phyloP scores from a whole-genome alignment of 352 stramenopile genomes.

The Phytophthora uliginosa region DNA sequence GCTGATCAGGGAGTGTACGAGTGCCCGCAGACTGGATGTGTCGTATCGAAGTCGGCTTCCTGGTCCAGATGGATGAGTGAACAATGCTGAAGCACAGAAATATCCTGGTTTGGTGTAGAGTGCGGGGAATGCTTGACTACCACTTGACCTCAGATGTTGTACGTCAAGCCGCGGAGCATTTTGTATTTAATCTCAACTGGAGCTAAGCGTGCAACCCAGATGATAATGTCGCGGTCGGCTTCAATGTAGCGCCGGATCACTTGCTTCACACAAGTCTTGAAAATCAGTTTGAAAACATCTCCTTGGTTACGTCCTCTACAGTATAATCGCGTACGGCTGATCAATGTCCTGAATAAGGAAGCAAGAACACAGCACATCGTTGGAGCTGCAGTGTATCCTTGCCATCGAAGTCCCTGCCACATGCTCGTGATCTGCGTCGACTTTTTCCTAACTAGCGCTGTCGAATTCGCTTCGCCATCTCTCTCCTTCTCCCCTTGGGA shows the following conservation, averaged over 20 bases:
- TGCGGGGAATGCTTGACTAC: conserved; percentile 3
- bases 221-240: conserved; percentile 4
- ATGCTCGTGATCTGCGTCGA: conserved; percentile 13
- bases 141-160: conserved; percentile 4
- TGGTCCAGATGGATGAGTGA: conserved; percentile 27
- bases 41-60: conserved; percentile 17
- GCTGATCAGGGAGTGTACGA: conserved; percentile 15
- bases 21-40: conserved; percentile 14
- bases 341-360: neutral
- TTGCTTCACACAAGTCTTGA: conserved; percentile 2
- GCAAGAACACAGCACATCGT: neutral
- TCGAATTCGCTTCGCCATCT: neutral
- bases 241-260: conserved; percentile 1
- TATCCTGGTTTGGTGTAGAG: conserved; percentile 9
- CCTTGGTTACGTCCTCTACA: conserved; percentile 1
- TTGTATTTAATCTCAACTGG: conserved; percentile 9
- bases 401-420: conserved; percentile 24
- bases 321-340: conserved; percentile 2
- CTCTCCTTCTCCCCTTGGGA: neutral
- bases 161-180: conserved; percentile 1
- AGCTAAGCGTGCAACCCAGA: conserved; percentile 1
- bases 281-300: conserved; percentile 5
- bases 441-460: neutral
- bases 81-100: conserved; percentile 20
- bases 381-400: neutral